Conservation (phyloP, 306 rosid genomes). For the Abrus pulchellus region DNA sequence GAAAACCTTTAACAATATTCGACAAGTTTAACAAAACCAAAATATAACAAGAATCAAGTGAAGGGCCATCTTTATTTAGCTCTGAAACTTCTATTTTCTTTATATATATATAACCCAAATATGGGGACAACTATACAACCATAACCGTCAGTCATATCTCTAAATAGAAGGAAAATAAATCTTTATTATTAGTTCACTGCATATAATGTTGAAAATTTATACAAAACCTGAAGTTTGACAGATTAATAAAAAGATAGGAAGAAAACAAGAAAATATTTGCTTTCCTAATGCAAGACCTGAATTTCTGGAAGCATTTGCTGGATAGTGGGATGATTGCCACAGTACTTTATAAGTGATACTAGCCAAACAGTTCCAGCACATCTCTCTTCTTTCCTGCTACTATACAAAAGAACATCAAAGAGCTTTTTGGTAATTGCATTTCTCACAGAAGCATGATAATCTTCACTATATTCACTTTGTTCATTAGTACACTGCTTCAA, state of each 20-base stretch:
- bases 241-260: neutral
- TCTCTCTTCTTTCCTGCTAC: constrained; percentile 96
- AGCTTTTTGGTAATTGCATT: constrained; percentile 83
- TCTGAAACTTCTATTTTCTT: neutral
- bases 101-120: constrained; percentile 28
- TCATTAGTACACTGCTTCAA: constrained; percentile 55
- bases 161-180: neutral
- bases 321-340: constrained; percentile 79
- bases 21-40: constrained; percentile 31
- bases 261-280: neutral
- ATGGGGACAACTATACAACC: constrained; percentile 18
- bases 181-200: neutral
- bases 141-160: constrained; percentile 2
- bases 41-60: constrained; percentile 14
- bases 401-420: constrained; percentile 86
- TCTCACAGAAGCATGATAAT: constrained; percentile 68
- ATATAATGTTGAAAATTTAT: constrained; percentile 40
- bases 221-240: constrained; percentile 37
- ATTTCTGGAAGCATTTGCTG: constrained; percentile 94
- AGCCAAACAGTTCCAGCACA: constrained; percentile 99
- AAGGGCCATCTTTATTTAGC: no score
- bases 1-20: constrained; percentile 13
- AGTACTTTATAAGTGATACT: constrained; percentile 88
- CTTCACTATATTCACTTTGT: constrained; percentile 58
- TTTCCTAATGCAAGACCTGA: constrained; percentile 73